Evolutionary conservation across 148 eudicot genomes (phyloP), one percentile per base, ranked within the genome.

Genomic region (Rhododendron griersonianum): DNA sequence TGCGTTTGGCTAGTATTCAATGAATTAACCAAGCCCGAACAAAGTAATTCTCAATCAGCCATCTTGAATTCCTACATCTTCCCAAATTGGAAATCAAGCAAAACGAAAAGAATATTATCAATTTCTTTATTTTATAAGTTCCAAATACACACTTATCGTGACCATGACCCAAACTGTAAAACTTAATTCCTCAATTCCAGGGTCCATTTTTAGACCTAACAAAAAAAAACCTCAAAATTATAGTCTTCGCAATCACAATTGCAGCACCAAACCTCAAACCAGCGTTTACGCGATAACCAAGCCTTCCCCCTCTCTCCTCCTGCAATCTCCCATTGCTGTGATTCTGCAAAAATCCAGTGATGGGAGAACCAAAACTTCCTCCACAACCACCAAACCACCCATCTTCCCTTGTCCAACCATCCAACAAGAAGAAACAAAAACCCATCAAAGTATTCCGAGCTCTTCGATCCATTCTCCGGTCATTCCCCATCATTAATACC

Each of bases 401-500:
- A 0, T n/a, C 87, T 63, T 82, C 94, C 45, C 93, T 95, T 16
- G 53, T 90, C 30, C 90, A 89, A 45, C 93, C 96, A 7, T 85
- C 95, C 18, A 79, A 61, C 85, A 93, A 92, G 91, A 94, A 89
- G 86, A 94, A 89, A 51, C 83, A 85, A 44, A 87, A 87, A 14
- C 78, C 89, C 39, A 59, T 50, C 37, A 92, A 90, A 80, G 88
- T 90, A 0, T 86, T 95, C 76, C 89, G 95, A 1, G 89, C 82
- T 51, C 85, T 95, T 47, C 89, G 93, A 11, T 87, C 90, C 39
- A 93, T 93, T 7, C 91, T 94, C 61, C 88, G 95, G 0, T 90
- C 98, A 19, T 88, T 95, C 69, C 98, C 98, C 48, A 94, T 95
- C 78, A 90, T 94, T 8, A 63, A 3, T 2, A 63, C 94, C 30